phyloP scores from a whole-genome alignment of 1,284 basidiomycete genomes.

The Boletellus dicymbophilus region DNA sequence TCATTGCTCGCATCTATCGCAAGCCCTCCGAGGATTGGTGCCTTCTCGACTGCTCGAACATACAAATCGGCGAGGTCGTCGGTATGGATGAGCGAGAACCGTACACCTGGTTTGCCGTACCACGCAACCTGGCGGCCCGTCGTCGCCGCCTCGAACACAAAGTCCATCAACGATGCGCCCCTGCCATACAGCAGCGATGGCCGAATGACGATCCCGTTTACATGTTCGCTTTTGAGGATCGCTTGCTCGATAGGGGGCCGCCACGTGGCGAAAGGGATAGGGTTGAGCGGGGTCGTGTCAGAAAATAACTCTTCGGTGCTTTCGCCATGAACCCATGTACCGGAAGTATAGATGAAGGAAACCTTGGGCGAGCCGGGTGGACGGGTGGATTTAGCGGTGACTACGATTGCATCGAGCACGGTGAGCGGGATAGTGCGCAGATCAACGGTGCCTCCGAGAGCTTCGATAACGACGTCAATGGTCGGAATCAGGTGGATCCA shows the following conservation, averaged over 20 bases:
- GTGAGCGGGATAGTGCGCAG: conserved; percentile 17
- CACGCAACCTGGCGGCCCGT: conserved; percentile 37
- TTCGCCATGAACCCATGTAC: conserved; percentile 18
- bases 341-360: conserved; percentile 20
- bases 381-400: conserved; percentile 31
- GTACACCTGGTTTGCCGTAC: conserved; percentile 23
- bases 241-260: conserved; percentile 34
- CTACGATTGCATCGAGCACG: conserved; percentile 38
- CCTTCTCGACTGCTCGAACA: conserved; percentile 19
- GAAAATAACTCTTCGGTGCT: conserved; percentile 10
- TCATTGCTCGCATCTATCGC: conserved; percentile 17
- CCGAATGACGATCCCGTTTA: conserved; percentile 55
- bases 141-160: conserved; percentile 40
- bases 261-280: conserved; percentile 36
- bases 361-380: conserved; percentile 11
- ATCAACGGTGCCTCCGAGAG: conserved; percentile 23
- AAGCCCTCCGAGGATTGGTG: conserved; percentile 16
- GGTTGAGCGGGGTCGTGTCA: conserved; percentile 20
- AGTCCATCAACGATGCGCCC: conserved; percentile 28
- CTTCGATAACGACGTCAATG: conserved; percentile 46
- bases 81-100: conserved; percentile 16
- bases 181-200: conserved; percentile 50
- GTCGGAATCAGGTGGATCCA: conserved; percentile 45
- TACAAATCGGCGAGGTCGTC: conserved; percentile 25
- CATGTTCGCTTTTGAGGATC: conserved; percentile 30